Conservation (phyloP, 73 alveolate species). For the Tetrahymena malaccensis region DNA sequence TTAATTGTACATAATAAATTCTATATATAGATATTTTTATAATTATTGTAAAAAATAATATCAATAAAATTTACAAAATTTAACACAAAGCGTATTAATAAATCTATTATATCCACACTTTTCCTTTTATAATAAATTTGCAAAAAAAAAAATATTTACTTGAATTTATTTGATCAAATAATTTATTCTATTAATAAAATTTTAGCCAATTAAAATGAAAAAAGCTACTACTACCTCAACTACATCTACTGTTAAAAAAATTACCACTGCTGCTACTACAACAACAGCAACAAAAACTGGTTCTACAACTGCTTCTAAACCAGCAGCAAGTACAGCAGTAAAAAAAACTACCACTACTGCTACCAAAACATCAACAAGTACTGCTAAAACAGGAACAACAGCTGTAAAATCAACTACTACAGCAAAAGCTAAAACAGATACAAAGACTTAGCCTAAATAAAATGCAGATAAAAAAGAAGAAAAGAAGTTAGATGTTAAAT, state of each 20-base stretch:
- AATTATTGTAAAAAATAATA: too few relatives aligned
- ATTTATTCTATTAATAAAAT: neutral
- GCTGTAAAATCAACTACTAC: neutral
- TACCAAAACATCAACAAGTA: neutral
- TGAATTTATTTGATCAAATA: too few relatives aligned
- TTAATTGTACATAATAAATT: too few relatives aligned
- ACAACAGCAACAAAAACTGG: neutral
- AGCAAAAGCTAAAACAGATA: neutral
- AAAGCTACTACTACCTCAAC: neutral
- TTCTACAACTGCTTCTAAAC: neutral
- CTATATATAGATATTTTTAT: too few relatives aligned
- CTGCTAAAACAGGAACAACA: neutral
- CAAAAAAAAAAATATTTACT: too few relatives aligned
- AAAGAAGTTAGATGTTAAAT: neutral
- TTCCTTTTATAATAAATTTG: too few relatives aligned
- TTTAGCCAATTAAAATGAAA: neutral
- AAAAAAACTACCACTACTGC: neutral
- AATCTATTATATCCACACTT: neutral
- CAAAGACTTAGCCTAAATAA: neutral
- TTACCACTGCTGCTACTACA: neutral
- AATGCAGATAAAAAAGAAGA: neutral
- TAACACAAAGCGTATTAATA: too few relatives aligned
- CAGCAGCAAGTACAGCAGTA: neutral
- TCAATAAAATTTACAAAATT: too few relatives aligned
- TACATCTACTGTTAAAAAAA: neutral